phyloP scores from a whole-genome alignment of 169 alveolate species.

The Neospora caninum region DNA sequence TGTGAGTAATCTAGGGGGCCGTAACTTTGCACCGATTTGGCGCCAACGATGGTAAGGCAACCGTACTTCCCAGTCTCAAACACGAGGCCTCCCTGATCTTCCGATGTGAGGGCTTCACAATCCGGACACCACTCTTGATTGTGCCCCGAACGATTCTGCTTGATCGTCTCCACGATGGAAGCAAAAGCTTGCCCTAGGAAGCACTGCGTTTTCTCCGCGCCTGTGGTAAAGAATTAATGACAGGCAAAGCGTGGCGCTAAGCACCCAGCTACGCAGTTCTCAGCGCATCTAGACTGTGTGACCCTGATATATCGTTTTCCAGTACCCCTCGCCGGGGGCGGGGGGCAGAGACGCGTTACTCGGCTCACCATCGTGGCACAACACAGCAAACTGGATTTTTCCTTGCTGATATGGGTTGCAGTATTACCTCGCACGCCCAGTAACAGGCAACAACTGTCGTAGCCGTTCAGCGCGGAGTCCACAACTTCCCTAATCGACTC shows the following conservation, averaged over 20 bases:
- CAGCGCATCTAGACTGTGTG: too few relatives aligned
- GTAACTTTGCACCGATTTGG: too few relatives aligned
- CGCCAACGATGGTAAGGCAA: too few relatives aligned
- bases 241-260: too few relatives aligned
- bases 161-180: not conserved
- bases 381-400: too few relatives aligned
- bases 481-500: not conserved
- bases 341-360: too few relatives aligned
- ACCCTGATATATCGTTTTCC: too few relatives aligned
- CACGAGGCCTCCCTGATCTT: not conserved
- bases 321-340: too few relatives aligned
- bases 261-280: too few relatives aligned
- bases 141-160: not conserved
- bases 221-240: not conserved
- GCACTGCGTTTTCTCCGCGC: not conserved
- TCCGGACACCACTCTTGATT: not conserved
- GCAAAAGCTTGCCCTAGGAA: not conserved
- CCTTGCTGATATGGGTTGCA: not conserved
- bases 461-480: conserved; percentile 4
- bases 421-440: not conserved
- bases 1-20: too few relatives aligned
- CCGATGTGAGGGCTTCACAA: not conserved
- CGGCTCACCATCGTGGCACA: too few relatives aligned
- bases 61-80: not conserved
- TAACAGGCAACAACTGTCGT: not conserved